These are phyloP conservation scores for Neurospora sp. DNA, from an alignment of 495 filamentous ascomycete genomes.

Conservation along the genomic window DNA sequence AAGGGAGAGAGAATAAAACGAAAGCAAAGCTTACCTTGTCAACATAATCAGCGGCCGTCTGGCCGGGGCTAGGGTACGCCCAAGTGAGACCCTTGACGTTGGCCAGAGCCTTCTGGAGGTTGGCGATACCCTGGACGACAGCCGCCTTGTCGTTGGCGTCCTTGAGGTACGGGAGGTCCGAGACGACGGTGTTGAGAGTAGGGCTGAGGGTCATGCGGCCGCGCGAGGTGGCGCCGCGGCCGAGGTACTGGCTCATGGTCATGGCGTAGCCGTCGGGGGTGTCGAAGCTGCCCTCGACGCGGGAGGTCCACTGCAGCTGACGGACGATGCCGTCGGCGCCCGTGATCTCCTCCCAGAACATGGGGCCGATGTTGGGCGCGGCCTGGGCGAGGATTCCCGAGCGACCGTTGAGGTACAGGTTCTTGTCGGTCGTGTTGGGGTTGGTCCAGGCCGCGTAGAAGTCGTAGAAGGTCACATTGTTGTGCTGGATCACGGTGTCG, in stretches of 20 bases:
- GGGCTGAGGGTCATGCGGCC: slow-evolving; percentile 55
- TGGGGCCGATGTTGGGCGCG: slow-evolving; percentile 56
- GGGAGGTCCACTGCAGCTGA: slow-evolving; percentile 55
- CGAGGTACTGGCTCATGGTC: slow-evolving; percentile 57
- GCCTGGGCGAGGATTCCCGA: slow-evolving; percentile 58
- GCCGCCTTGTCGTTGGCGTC: slow-evolving; percentile 41
- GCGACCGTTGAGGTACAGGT: slow-evolving; percentile 32
- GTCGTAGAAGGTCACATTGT: slow-evolving; percentile 51
- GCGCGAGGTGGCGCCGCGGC: slow-evolving; percentile 49
- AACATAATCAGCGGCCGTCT: slow-evolving; percentile 44
- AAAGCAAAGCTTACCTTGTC: slow-evolving; percentile 19
- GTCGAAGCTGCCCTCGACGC: slow-evolving; percentile 45
- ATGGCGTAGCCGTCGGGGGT: slow-evolving; percentile 37
- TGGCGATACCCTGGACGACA: slow-evolving; percentile 47
- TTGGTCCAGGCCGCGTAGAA: slow-evolving; percentile 50
- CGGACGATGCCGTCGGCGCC: slow-evolving; percentile 54
- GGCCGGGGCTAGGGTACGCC: slow-evolving; percentile 40
- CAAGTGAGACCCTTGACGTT: slow-evolving; percentile 44
- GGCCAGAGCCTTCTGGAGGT: slow-evolving; percentile 45
- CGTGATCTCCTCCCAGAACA: slow-evolving; percentile 51
- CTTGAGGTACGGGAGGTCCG: slow-evolving; percentile 44
- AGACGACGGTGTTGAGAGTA: slow-evolving; percentile 43
- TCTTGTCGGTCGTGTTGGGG: slow-evolving; percentile 26
- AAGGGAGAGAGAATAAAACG: too few species aligned
- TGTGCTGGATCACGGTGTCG: slow-evolving; percentile 53